A percentile compares a stretch with the other conserved stretches of the same genome.
Evolutionary conservation across 208 protist species (phyloP).

Genomic region (Trichomonas vaginalis): DNA sequence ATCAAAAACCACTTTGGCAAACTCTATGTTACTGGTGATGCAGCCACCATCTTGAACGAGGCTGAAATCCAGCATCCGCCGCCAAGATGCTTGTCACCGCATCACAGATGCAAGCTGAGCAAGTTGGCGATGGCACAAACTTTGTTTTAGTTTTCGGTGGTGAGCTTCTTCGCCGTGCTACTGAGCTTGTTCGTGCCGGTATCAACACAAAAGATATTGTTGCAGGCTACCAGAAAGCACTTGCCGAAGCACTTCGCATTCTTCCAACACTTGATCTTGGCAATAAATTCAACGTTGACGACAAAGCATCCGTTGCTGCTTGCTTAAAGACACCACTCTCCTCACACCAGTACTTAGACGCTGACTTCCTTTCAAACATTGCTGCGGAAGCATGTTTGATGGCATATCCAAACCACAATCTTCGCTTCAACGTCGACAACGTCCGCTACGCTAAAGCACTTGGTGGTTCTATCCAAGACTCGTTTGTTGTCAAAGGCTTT

Average conservation of each 20-base stretch:
- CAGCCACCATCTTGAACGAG: slow-evolving; percentile 96
- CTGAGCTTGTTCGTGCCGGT: slow-evolving; percentile 79
- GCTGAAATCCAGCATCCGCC: slow-evolving; percentile 88
- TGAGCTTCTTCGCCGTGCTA: slow-evolving; percentile 85
- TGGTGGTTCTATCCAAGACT: slow-evolving; percentile 73
- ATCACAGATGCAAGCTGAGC: slow-evolving; percentile 83
- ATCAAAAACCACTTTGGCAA: slow-evolving; percentile 98
- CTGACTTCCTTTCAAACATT: neutral
- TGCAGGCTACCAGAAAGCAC: slow-evolving; percentile 80
- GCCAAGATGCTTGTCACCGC: slow-evolving; percentile 92
- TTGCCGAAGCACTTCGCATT: slow-evolving; percentile 65
- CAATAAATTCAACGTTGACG: slow-evolving; percentile 32
- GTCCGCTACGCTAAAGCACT: slow-evolving; percentile 92
- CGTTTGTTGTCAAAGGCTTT: slow-evolving; percentile 78
- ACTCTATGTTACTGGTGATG: slow-evolving; percentile 97
- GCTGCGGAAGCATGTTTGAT: neutral
- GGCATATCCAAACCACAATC: neutral
- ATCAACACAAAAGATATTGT: slow-evolving; percentile 94
- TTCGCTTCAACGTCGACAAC: slow-evolving; percentile 68
- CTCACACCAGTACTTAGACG: neutral
- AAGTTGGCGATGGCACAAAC: slow-evolving; percentile 95
- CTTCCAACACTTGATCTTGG: slow-evolving; percentile 51
- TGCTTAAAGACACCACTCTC: neutral
- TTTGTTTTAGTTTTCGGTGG: slow-evolving; percentile 90
- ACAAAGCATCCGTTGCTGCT: slow-evolving; percentile 45